These are phyloP conservation scores for Annulohypoxylon moriforme DNA, from an alignment of 495 filamentous ascomycete species.

Conservation along the genomic window DNA sequence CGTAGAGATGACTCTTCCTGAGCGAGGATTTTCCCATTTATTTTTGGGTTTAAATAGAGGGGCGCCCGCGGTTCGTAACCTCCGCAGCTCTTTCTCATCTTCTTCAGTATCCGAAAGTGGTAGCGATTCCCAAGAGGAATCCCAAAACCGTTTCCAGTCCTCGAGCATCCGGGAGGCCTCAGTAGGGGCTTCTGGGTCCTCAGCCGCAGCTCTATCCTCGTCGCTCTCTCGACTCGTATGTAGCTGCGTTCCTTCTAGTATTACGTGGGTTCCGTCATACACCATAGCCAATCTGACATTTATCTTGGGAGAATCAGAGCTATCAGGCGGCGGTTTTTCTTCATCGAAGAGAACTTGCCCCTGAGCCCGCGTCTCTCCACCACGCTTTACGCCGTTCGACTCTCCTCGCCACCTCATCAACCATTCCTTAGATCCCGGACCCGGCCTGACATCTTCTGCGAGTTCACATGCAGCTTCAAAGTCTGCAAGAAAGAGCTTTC, in stretches of 20 bases:
- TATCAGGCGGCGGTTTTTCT: neutral
- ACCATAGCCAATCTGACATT: slow-evolving; percentile 13
- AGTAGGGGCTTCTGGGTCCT: neutral
- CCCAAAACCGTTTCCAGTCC: slow-evolving; percentile 15
- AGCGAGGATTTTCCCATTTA: slow-evolving; percentile 27
- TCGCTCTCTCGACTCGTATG: slow-evolving; percentile 9
- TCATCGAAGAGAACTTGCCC: slow-evolving; percentile 19
- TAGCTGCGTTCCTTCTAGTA: slow-evolving; percentile 14
- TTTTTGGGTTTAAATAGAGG: slow-evolving; percentile 11
- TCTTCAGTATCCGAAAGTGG: slow-evolving; percentile 11
- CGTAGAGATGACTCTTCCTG: slow-evolving; percentile 6
- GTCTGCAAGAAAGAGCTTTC: slow-evolving; percentile 10
- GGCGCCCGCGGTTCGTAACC: neutral
- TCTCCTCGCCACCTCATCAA: slow-evolving; percentile 23
- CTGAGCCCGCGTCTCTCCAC: slow-evolving; percentile 18
- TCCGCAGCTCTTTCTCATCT: neutral
- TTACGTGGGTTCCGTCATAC: slow-evolving; percentile 11
- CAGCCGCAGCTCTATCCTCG: neutral
- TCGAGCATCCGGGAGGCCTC: slow-evolving; percentile 18
- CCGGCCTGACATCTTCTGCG: slow-evolving; percentile 10
- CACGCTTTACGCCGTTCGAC: neutral
- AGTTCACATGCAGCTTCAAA: slow-evolving; percentile 21
- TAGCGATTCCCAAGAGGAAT: neutral
- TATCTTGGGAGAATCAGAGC: neutral
- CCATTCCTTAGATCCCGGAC: slow-evolving; percentile 22